phyloP scores from a whole-genome alignment of 306 rosid species.

The Arachis hypogaea region DNA sequence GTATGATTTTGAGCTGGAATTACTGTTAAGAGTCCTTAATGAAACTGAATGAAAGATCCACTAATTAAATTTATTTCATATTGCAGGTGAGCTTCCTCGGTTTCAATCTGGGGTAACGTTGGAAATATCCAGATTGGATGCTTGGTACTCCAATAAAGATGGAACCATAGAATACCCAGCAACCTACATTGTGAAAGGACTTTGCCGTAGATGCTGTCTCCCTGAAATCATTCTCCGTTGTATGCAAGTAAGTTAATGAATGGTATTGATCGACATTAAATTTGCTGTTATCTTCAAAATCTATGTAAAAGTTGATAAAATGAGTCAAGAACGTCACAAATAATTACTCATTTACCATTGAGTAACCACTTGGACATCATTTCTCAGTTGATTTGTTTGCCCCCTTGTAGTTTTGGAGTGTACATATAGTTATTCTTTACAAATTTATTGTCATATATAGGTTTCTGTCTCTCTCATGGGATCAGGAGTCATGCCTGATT shows the following conservation, averaged over 20 bases:
- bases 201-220: slow-evolving; percentile 93
- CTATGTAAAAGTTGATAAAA: neutral
- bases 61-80: slow-evolving; percentile 36
- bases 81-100: slow-evolving; percentile 92
- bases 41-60: slow-evolving; percentile 26
- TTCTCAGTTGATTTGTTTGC: slow-evolving; percentile 1
- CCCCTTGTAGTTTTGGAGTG: neutral
- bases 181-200: slow-evolving; percentile 78
- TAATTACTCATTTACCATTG: neutral
- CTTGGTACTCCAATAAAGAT: slow-evolving; percentile 76
- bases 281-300: neutral
- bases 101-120: slow-evolving; percentile 91
- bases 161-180: slow-evolving; percentile 74
- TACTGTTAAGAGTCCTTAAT: slow-evolving; percentile 16
- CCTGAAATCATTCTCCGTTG: slow-evolving; percentile 92
- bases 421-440: slow-evolving; percentile 18
- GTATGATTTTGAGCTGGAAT: slow-evolving; percentile 17
- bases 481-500: slow-evolving; percentile 64
- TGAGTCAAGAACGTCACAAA: neutral
- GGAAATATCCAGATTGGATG: slow-evolving; percentile 91
- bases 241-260: slow-evolving; percentile 75
- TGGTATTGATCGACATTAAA: slow-evolving; percentile 8
- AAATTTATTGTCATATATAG: slow-evolving; percentile 47
- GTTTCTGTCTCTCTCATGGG: slow-evolving; percentile 82
- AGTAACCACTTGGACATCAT: slow-evolving; percentile 9